Conservation (phyloP, 306 rosid species). For the Fragaria vesca region DNA sequence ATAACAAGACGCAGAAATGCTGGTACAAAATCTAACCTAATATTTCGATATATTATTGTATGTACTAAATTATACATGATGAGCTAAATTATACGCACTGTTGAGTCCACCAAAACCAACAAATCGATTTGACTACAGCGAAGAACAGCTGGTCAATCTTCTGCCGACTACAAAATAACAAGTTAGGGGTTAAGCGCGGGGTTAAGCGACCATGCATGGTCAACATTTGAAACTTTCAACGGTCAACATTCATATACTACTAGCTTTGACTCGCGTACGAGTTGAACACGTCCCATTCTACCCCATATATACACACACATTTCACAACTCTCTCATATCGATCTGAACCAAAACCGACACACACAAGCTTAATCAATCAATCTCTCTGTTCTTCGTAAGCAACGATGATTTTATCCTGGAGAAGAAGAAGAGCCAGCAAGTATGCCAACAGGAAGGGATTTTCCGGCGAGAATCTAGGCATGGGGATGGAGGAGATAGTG, state of each 20-base stretch:
- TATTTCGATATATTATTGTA: too few species aligned
- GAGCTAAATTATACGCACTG: too few species aligned
- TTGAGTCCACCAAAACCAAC: background rate
- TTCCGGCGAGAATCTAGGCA: constrained; percentile 25
- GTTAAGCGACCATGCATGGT: background rate
- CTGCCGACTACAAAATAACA: background rate
- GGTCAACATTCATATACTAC: constrained; percentile 56
- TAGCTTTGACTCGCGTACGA: constrained; percentile 44
- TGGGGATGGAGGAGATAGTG: constrained; percentile 50
- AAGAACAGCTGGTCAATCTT: background rate
- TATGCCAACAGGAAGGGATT: constrained; percentile 30
- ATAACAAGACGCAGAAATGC: too few species aligned
- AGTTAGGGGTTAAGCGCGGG: too few species aligned
- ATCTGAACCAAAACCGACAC: background rate
- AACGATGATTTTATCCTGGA: constrained; percentile 69
- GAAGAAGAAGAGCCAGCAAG: constrained; percentile 46
- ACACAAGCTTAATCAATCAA: background rate
- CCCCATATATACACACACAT: background rate
- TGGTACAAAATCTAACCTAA: too few species aligned
- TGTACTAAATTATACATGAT: too few species aligned
- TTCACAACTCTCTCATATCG: background rate
- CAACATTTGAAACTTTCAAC: constrained; percentile 42
- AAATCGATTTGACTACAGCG: background rate
- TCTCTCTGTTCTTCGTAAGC: background rate
- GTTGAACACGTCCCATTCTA: background rate